Conservation (phyloP, 768 basidiomycete species). For the Mycena galericulata region DNA sequence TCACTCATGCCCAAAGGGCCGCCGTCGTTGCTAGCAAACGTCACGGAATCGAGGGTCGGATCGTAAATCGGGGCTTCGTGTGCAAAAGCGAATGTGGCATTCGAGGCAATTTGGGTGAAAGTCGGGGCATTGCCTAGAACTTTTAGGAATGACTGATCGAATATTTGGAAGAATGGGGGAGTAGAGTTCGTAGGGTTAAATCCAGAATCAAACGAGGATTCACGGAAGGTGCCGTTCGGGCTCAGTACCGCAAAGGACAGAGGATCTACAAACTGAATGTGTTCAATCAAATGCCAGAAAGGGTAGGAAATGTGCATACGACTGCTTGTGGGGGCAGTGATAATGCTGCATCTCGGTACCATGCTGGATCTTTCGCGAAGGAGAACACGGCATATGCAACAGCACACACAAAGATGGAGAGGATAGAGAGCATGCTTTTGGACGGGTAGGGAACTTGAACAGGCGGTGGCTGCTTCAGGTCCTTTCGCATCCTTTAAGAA, state of each 20-base stretch:
- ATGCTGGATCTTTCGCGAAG: slow-evolving; percentile 23
- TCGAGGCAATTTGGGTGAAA: slow-evolving; percentile 69
- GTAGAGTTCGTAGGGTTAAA: slow-evolving; percentile 81
- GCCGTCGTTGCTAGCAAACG: slow-evolving; percentile 79
- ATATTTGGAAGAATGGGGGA: slow-evolving; percentile 51
- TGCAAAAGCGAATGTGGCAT: slow-evolving; percentile 75
- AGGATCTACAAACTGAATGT: slow-evolving; percentile 61
- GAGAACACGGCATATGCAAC: slow-evolving; percentile 28
- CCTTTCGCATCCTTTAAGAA: slow-evolving; percentile 32
- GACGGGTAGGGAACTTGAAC: slow-evolving; percentile 6
- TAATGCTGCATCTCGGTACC: slow-evolving; percentile 25
- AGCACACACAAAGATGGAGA: slow-evolving; percentile 30
- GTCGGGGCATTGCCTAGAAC: slow-evolving; percentile 70
- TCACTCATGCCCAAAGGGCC: slow-evolving; percentile 73
- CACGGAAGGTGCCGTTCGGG: slow-evolving; percentile 53
- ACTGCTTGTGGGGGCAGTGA: slow-evolving; percentile 44
- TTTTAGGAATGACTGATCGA: slow-evolving; percentile 63
- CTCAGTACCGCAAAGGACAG: slow-evolving; percentile 65
- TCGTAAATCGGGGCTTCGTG: slow-evolving; percentile 84
- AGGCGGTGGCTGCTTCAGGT: slow-evolving; percentile 6
- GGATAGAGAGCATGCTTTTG: slow-evolving; percentile 4
- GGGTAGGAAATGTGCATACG: slow-evolving; percentile 29
- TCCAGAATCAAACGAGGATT: slow-evolving; percentile 51
- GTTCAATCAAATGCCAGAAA: slow-evolving; percentile 6
- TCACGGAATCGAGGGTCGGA: slow-evolving; percentile 75